A percentile compares a stretch with the other conserved stretches of the same genome.
Evolutionary conservation across 768 basidiomycete genomes (phyloP).

Genomic region (Trametes cingulata): DNA sequence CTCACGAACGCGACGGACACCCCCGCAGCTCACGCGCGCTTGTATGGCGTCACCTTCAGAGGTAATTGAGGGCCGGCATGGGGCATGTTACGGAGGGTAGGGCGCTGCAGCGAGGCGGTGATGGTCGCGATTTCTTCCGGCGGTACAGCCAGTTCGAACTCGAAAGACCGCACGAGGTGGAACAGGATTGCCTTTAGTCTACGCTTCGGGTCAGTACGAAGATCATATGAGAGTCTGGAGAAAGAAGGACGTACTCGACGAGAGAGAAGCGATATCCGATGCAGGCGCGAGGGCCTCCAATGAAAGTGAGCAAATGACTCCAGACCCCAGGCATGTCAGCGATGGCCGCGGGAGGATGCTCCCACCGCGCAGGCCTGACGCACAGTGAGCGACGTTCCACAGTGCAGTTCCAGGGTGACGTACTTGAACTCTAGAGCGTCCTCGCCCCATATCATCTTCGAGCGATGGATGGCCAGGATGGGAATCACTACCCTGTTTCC

Average conservation of each 20-base stretch:
- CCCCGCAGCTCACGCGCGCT: too few relatives aligned
- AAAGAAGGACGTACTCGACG: slow-evolving; percentile 46
- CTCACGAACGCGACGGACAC: too few relatives aligned
- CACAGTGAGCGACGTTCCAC: too few relatives aligned
- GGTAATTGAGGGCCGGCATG: slow-evolving; percentile 25
- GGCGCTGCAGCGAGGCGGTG: slow-evolving; percentile 24
- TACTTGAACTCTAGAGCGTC: slow-evolving; percentile 40
- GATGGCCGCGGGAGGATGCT: slow-evolving; percentile 44
- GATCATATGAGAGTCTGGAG: not conserved
- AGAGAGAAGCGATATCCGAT: slow-evolving; percentile 69
- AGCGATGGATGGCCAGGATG: slow-evolving; percentile 53
- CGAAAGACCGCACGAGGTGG: slow-evolving; percentile 30
- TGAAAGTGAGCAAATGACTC: slow-evolving; percentile 60
- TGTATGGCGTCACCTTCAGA: slow-evolving; percentile 16
- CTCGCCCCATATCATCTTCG: slow-evolving; percentile 58
- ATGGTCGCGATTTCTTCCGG: slow-evolving; percentile 21
- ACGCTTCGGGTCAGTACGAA: not conserved
- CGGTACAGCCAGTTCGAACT: slow-evolving; percentile 32
- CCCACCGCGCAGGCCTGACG: slow-evolving; percentile 74
- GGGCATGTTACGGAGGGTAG: slow-evolving; percentile 14
- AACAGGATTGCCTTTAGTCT: slow-evolving; percentile 37
- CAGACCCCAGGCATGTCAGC: slow-evolving; percentile 57
- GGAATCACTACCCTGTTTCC: slow-evolving; percentile 44
- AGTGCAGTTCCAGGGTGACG: too few relatives aligned
- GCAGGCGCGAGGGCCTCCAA: slow-evolving; percentile 64